Base-by-base conservation (phyloP, 1,284 basidiomycete species). In the Trichosporon asahii region DNA sequence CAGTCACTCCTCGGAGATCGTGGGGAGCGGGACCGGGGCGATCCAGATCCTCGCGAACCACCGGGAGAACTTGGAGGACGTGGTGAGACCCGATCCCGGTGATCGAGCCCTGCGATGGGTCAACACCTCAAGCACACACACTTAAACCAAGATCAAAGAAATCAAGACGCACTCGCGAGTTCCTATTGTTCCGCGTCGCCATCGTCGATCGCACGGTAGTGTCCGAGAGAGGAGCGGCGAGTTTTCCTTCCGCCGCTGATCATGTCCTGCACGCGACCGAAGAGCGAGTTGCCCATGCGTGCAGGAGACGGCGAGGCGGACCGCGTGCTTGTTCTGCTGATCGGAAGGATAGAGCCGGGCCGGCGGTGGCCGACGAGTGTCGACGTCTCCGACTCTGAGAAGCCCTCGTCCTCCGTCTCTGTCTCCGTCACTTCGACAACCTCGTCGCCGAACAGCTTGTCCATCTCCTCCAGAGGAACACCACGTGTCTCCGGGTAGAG, bases 121-220 rank as follows among this genome's bases (percentile, higher is more conserved):
- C 27, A 31, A 31, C 57, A 61, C 27, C 18, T 29, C 27, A 25
- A 57, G 53, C 57, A 31, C 57, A 61, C 27, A 23, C 27, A n/a
- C 18, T n/a, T n/a, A n/a, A 44, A 18, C 40, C 15, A 44, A 27
- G 53, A 27, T 29, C 53, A n/a, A 7, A 9, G 5, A 23, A 76
- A 80, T 76, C 18, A 31, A 31, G 57, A 61, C 57, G 57, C 72
- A 84, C 88, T 89, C 88, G 86, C 86, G 85, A 89, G 85, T 89
- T 89, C 88, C 88, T 89, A 90, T 86, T 89, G 87, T 49, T 88
- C 87, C 49, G 78, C 82, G 25, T 81, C 57, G 21, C 57, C 84
- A 64, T 67, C 64, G 53, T 80, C 83, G 67, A 90, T 87, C 67
- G 88, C 86, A 73, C 87, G 84, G 78, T 91, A 91, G 21, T 76